Evolutionary conservation across 176 grass and related monocot genomes (phyloP).

Genomic region (Carex kokanica): DNA sequence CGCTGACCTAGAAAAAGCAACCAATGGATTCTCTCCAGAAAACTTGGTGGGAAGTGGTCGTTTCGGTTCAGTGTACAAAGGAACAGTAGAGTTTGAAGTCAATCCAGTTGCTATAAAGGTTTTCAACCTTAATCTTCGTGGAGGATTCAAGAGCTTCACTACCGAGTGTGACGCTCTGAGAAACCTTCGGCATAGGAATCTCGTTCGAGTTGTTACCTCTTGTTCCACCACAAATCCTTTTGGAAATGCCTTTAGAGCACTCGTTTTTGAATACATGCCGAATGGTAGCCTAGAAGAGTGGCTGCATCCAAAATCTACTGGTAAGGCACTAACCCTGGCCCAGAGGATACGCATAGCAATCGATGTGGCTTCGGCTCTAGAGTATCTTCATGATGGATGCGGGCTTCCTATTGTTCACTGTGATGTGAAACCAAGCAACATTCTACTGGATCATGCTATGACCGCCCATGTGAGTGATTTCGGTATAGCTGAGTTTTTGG

Average conservation of each 20-base stretch:
- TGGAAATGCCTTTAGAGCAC: conserved; percentile 32
- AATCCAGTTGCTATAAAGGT: conserved; percentile 25
- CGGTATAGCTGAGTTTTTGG: conserved; percentile 36
- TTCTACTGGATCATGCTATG: conserved; percentile 43
- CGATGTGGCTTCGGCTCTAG: conserved; percentile 34
- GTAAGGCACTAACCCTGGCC: conserved; percentile 24
- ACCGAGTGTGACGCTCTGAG: conserved; percentile 25
- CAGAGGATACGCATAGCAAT: conserved; percentile 35
- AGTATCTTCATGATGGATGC: conserved; percentile 44
- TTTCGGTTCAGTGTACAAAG: conserved; percentile 16
- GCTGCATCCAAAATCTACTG: conserved; percentile 30
- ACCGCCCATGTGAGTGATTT: conserved; percentile 38
- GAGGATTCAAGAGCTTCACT: conserved; percentile 18
- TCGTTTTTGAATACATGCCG: conserved; percentile 43
- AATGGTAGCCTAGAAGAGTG: conserved; percentile 63
- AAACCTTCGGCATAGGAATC: conserved; percentile 25
- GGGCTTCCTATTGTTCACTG: conserved; percentile 39
- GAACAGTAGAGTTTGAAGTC: background rate
- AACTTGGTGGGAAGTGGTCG: conserved; percentile 17
- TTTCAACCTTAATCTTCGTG: conserved; percentile 23
- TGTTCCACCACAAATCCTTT: background rate
- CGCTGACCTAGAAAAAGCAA: conserved; percentile 14
- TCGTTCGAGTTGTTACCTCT: conserved; percentile 10
- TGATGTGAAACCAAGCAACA: conserved; percentile 52
- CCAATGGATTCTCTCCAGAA: background rate